Conservation (phyloP, 164 flowering plant species). For the Berberis thunbergii region DNA sequence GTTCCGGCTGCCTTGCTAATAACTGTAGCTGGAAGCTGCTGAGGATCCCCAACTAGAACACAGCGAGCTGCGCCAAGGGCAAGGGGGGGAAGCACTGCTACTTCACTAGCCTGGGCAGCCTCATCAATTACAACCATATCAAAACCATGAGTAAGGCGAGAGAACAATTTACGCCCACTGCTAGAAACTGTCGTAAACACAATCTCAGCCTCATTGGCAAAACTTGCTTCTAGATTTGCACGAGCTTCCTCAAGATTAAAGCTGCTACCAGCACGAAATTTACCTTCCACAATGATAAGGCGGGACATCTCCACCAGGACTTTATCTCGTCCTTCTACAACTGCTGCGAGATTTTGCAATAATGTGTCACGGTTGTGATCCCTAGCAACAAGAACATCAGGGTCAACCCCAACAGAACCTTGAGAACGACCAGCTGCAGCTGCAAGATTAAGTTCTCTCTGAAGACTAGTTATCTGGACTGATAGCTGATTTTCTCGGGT, state of each 20-base stretch:
- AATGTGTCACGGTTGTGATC: conserved; percentile 76
- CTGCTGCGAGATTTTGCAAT: conserved; percentile 83
- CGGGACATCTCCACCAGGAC: conserved; percentile 84
- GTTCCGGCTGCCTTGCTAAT: conserved; percentile 98
- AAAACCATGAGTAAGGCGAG: conserved; percentile 91
- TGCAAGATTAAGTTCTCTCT: conserved; percentile 64
- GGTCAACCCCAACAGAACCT: conserved; percentile 96
- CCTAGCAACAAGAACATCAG: conserved; percentile 76
- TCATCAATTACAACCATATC: conserved; percentile 99
- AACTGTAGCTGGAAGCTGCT: conserved; percentile 98
- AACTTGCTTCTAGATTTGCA: conserved; percentile 90
- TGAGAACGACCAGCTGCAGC: conserved; percentile 77
- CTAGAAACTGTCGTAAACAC: conserved; percentile 96
- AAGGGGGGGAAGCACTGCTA: conserved; percentile 84
- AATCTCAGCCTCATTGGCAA: conserved; percentile 96
- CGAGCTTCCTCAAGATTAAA: conserved; percentile 89
- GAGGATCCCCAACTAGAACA: conserved; percentile 99
- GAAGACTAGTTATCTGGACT: conserved; percentile 63
- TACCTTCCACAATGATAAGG: conserved; percentile 61
- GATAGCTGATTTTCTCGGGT: conserved; percentile 56
- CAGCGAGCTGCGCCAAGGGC: conserved; percentile 91
- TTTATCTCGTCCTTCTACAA: conserved; percentile 81
- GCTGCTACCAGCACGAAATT: conserved; percentile 52
- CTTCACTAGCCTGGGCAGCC: conserved; percentile 99
- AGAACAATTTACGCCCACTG: conserved; percentile 87